Conservation (phyloP, 768 basidiomycete genomes). For the Pleurotus ostreatus region DNA sequence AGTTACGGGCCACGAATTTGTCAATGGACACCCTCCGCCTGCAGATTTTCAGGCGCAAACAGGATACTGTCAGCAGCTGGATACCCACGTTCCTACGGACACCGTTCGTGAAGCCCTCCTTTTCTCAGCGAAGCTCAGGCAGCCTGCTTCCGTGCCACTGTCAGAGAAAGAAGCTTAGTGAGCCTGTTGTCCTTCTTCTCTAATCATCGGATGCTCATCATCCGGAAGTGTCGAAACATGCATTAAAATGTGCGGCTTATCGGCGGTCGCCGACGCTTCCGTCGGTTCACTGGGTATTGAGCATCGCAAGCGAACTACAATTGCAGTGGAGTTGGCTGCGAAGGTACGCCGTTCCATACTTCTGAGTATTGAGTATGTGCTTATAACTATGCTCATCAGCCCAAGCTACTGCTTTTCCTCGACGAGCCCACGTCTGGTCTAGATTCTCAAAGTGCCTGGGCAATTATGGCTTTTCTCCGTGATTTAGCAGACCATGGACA, state of each 20-base stretch:
- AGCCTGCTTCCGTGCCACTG: constrained; percentile 59
- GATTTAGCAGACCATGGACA: constrained; percentile 78
- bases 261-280: constrained; percentile 61
- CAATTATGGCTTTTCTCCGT: constrained; percentile 69
- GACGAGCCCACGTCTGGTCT: constrained; percentile 89
- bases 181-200: constrained; percentile 19
- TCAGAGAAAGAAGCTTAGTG: constrained; percentile 79
- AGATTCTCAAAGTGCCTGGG: constrained; percentile 88
- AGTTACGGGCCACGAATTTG: constrained; percentile 32
- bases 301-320: constrained; percentile 77
- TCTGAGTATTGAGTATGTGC: background rate
- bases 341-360: constrained; percentile 45
- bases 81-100: constrained; percentile 68
- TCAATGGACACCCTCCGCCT: constrained; percentile 38
- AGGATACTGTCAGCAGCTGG: constrained; percentile 53
- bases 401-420: constrained; percentile 75
- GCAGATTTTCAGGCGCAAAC: constrained; percentile 43
- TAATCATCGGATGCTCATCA: constrained; percentile 9
- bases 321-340: constrained; percentile 83
- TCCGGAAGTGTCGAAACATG: constrained; percentile 35
- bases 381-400: constrained; percentile 30
- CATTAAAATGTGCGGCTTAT: constrained; percentile 63
- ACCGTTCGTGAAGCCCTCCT: constrained; percentile 80
- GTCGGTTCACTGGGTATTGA: constrained; percentile 68
- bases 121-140: constrained; percentile 77